A percentile compares a stretch with the other conserved stretches of the same genome.
These are phyloP conservation scores for Areca catechu DNA, from an alignment of 176 grass and related monocot species.

Conservation along the genomic window DNA sequence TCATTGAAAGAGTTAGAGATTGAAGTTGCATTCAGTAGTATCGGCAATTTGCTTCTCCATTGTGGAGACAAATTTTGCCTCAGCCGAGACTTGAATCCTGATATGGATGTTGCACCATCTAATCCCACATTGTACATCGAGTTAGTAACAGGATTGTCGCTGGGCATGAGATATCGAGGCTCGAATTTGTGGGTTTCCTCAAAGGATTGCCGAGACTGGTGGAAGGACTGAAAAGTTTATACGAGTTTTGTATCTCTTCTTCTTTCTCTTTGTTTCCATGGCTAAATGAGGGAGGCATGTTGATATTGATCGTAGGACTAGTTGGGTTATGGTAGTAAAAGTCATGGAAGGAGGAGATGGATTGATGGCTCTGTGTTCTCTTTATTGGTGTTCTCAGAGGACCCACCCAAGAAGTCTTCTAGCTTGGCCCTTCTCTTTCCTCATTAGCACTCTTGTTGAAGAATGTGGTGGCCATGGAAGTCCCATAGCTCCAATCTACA, in stretches of 20 bases:
- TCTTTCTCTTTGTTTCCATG: background rate
- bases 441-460: background rate
- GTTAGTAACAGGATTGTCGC: background rate
- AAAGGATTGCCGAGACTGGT: background rate
- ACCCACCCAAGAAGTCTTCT: constrained; percentile 56
- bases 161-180: constrained; percentile 1
- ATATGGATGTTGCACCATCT: constrained; percentile 63
- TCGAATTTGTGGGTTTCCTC: background rate
- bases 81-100: constrained; percentile 88
- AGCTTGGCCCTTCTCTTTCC: constrained; percentile 42
- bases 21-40: background rate
- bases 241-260: background rate
- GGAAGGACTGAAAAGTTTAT: constrained; percentile 8
- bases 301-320: constrained; percentile 54
- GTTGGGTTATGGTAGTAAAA: constrained; percentile 29
- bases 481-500: constrained; percentile 53
- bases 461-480: constrained; percentile 2
- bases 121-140: constrained; percentile 30
- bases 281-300: constrained; percentile 35
- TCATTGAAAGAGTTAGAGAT: constrained; percentile 37
- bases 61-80: constrained; percentile 41
- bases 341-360: constrained; percentile 13
- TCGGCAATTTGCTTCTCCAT: constrained; percentile 18
- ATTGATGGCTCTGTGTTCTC: constrained; percentile 14
- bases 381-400: constrained; percentile 26